These are phyloP conservation scores for Globisporangium parvum DNA, from an alignment of 352 stramenopile genomes.

Conservation along the genomic window DNA sequence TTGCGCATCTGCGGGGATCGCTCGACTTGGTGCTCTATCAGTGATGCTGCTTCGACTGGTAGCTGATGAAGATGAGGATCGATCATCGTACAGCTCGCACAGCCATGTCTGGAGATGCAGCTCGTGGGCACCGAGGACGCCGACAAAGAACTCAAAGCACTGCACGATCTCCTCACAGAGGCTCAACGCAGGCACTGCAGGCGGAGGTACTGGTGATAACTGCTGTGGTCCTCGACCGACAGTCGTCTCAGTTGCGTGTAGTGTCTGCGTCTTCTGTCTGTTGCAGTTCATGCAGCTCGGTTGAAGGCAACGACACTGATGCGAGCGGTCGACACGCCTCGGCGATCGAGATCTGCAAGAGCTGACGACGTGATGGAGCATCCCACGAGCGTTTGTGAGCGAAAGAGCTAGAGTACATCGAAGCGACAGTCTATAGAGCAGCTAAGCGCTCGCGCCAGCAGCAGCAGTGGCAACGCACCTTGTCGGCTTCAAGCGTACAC, in stretches of 20 bases:
- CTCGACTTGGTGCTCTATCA: background rate
- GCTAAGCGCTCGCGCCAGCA: too few species aligned
- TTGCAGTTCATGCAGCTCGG: background rate
- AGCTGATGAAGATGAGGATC: too few species aligned
- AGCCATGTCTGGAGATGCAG: slow-evolving; percentile 17
- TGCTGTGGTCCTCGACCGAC: background rate
- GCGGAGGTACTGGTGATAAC: background rate
- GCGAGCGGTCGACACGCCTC: slow-evolving; percentile 11
- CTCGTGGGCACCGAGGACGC: slow-evolving; percentile 22
- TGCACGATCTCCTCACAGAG: slow-evolving; percentile 26
- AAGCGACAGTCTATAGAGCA: background rate
- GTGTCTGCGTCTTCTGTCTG: background rate
- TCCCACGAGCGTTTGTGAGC: too few species aligned
- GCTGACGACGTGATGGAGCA: slow-evolving; percentile 4
- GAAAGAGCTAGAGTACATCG: too few species aligned
- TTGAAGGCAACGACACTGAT: background rate
- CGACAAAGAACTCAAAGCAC: slow-evolving; percentile 44
- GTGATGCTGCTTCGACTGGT: too few species aligned
- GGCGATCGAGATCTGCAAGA: slow-evolving; percentile 19
- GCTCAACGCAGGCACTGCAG: background rate
- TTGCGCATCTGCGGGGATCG: background rate
- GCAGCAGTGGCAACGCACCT: slow-evolving; percentile 10
- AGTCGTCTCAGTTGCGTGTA: background rate
- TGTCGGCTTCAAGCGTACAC: slow-evolving; percentile 34
- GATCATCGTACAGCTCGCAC: slow-evolving; percentile 16